These are phyloP conservation scores for Ophiostoma quercus DNA, from an alignment of 2,329 filamentous ascomycete genomes.

Conservation along the genomic window DNA sequence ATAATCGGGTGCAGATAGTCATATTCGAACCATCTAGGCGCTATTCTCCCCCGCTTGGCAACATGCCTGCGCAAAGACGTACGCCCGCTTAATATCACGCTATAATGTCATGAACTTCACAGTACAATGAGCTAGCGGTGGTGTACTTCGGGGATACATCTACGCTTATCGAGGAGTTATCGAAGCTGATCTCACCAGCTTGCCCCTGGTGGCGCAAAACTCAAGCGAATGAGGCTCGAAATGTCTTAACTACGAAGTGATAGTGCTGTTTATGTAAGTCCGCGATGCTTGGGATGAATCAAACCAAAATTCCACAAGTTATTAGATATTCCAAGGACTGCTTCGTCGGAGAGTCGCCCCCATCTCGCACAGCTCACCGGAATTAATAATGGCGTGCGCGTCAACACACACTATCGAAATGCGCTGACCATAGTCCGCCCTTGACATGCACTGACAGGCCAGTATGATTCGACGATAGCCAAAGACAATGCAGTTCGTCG, in stretches of 20 bases:
- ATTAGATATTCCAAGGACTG: background rate
- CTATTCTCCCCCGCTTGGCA: slow-evolving; percentile 2
- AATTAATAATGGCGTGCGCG: background rate
- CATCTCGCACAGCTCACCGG: no score
- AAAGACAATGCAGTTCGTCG: background rate
- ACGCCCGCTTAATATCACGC: background rate
- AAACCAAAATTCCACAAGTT: background rate
- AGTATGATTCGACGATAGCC: background rate
- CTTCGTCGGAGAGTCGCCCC: background rate
- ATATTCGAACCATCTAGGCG: slow-evolving; percentile 3
- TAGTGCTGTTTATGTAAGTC: background rate
- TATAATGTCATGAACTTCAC: slow-evolving; percentile 7
- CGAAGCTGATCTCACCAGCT: background rate
- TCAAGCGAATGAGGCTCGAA: background rate
- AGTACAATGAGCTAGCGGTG: background rate
- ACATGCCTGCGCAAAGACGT: background rate
- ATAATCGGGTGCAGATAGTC: background rate
- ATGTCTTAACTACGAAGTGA: background rate
- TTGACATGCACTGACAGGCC: background rate
- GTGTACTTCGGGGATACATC: background rate
- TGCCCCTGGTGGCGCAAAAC: background rate
- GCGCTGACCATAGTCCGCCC: background rate
- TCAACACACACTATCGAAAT: background rate
- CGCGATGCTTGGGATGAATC: background rate
- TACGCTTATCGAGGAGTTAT: background rate